Conservation (phyloP, 2,329 filamentous ascomycete species). For the Cyclaneusma minus region DNA sequence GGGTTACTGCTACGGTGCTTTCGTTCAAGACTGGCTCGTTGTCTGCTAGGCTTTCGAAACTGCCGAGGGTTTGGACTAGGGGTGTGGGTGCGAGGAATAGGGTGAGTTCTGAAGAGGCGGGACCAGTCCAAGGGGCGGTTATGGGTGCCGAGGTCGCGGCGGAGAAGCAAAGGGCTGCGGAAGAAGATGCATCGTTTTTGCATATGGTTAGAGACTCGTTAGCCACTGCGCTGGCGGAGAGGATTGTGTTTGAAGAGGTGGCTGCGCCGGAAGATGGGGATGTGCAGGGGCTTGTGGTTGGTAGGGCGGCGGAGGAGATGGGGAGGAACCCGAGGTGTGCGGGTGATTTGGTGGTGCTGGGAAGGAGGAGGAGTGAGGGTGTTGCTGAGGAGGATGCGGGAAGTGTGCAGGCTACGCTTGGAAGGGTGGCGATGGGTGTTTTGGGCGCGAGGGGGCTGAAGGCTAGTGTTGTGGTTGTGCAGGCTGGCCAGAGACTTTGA, state of each 20-base stretch:
- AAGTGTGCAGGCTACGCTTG: background rate
- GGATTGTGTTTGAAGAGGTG: constrained; percentile 42
- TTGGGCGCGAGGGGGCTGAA: constrained; percentile 17
- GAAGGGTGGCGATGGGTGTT: background rate
- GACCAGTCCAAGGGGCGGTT: background rate
- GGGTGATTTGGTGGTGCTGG: constrained; percentile 56
- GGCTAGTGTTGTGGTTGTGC: constrained; percentile 6
- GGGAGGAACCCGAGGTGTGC: constrained; percentile 46
- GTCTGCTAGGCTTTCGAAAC: no score
- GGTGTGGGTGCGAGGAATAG: no score
- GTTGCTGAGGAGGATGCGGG: background rate
- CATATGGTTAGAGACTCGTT: constrained; percentile 38
- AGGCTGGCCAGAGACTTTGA: no score
- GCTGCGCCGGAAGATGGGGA: constrained; percentile 26
- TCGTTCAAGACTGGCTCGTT: no score
- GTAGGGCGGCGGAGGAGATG: constrained; percentile 41
- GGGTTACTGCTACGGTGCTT: constrained; percentile 52
- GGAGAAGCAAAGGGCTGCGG: constrained; percentile 6
- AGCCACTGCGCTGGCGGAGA: constrained; percentile 28
- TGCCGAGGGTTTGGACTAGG: no score
- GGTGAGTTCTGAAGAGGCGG: no score
- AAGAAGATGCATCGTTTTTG: constrained; percentile 38
- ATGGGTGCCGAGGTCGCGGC: constrained; percentile 5
- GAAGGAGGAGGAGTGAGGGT: constrained; percentile 19
- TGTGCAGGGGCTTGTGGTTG: constrained; percentile 22